Conservation (phyloP, 2,329 filamentous ascomycete genomes). For the Aspergillus brunneoviolaceus region DNA sequence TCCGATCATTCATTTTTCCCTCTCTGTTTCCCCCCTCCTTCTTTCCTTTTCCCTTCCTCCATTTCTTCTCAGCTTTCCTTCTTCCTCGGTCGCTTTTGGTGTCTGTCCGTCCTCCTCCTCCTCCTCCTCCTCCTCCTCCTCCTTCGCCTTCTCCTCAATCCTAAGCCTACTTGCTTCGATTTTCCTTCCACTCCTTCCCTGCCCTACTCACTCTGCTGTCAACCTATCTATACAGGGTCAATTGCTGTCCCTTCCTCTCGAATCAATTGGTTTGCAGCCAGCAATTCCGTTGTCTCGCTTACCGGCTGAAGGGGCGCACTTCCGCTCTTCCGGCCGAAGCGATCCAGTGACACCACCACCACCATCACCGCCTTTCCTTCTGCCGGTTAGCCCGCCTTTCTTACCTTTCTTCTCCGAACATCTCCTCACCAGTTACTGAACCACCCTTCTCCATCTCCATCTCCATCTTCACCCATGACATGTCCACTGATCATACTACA, state of each 20-base stretch:
- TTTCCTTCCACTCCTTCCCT: constrained; percentile 4
- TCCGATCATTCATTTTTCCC: constrained; percentile 25
- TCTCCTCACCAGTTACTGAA: constrained; percentile 18
- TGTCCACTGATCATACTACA: constrained; percentile 25
- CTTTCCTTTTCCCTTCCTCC: constrained; percentile 1
- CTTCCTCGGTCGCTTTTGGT: constrained; percentile 10
- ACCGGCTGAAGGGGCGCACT: constrained; percentile 32
- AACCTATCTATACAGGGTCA: neutral
- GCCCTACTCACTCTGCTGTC: neutral
- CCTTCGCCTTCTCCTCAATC: constrained; percentile 2
- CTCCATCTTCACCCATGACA: constrained; percentile 11
- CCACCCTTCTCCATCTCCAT: constrained; percentile 15
- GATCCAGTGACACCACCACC: constrained; percentile 23
- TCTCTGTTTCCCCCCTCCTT: constrained; percentile 6
- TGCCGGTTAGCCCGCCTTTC: neutral
- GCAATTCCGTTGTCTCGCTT: constrained; percentile 27
- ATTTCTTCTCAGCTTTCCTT: neutral
- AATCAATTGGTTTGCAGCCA: neutral
- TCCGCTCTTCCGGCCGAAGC: constrained; percentile 39
- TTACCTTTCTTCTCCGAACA: constrained; percentile 11
- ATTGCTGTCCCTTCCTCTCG: neutral
- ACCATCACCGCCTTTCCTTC: neutral
- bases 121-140: neutral
- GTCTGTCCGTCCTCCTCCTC: neutral
- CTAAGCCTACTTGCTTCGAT: neutral